A percentile compares a stretch with the other conserved stretches of the same genome.
Conservation (phyloP, 495 filamentous ascomycete genomes). For the Clavariopsis aquatica region DNA sequence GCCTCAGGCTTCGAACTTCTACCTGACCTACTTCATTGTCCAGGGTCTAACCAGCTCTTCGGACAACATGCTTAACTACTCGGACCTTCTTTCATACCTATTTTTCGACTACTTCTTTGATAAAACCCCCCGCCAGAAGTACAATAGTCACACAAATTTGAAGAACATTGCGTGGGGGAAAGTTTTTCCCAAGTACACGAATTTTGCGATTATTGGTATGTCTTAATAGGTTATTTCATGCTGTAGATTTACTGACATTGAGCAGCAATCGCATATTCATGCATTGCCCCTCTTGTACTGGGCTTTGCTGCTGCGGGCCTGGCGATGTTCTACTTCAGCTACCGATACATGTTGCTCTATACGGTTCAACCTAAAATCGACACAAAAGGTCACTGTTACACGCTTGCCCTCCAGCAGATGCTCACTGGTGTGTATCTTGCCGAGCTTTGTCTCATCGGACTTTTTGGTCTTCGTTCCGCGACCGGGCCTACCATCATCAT, state of each 20-base stretch:
- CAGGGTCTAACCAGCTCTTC: constrained; percentile 43
- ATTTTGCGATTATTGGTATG: constrained; percentile 44
- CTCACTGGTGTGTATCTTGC: constrained; percentile 45
- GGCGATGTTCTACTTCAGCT: constrained; percentile 43
- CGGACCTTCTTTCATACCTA: constrained; percentile 39
- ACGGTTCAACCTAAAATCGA: constrained; percentile 43
- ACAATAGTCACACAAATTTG: constrained; percentile 39
- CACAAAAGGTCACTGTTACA: constrained; percentile 45
- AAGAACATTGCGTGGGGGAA: constrained; percentile 42
- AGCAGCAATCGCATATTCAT: constrained; percentile 46
- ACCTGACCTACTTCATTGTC: constrained; percentile 47
- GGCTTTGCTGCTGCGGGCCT: constrained; percentile 45
- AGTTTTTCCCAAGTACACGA: constrained; percentile 46
- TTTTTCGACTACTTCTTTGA: constrained; percentile 40
- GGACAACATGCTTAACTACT: constrained; percentile 41
- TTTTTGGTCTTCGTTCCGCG: constrained; percentile 41
- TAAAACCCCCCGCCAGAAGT: constrained; percentile 45
- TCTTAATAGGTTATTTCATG: too few relatives aligned
- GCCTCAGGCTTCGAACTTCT: constrained; percentile 46
- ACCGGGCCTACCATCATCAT: constrained; percentile 40
- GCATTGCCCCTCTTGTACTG: constrained; percentile 46
- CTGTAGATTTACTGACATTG: constrained; percentile 12
- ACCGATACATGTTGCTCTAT: constrained; percentile 46
- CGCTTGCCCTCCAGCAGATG: constrained; percentile 45
- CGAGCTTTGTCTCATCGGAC: constrained; percentile 45